These are phyloP conservation scores for Fusarium liriodendri DNA, from an alignment of 2,329 filamentous ascomycete species.

Conservation along the genomic window DNA sequence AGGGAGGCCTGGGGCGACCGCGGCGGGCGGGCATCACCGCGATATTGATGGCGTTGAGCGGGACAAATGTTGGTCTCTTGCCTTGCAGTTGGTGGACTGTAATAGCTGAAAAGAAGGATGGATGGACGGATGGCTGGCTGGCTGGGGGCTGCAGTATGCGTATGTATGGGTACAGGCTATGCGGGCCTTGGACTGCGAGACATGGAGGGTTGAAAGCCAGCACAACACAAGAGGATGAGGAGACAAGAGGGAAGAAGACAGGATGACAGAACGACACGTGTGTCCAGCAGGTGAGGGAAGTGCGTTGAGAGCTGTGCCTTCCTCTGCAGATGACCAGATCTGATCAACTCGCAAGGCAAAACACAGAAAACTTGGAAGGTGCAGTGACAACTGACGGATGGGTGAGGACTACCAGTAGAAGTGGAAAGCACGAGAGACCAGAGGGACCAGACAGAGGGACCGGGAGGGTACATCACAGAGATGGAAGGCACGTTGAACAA, in stretches of 20 bases:
- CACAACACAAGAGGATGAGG: not conserved
- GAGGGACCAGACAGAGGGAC: not conserved
- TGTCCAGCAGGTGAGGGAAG: not conserved
- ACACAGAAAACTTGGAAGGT: not conserved
- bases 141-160: not conserved
- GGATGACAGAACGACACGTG: not conserved
- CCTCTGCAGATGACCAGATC: not conserved
- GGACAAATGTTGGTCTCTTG: not conserved
- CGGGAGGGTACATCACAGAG: conserved; percentile 4
- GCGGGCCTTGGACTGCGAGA: conserved; percentile 5
- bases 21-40: conserved; percentile 16
- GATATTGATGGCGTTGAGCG: not conserved
- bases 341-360: not conserved
- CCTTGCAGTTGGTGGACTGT: conserved; percentile 1
- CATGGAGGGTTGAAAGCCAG: conserved; percentile 9
- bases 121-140: not conserved
- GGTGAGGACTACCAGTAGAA: not conserved
- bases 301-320: not conserved
- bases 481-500: conserved; percentile 10
- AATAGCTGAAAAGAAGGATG: not conserved
- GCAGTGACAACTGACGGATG: not conserved
- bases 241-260: conserved; percentile 1
- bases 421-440: conserved; percentile 4
- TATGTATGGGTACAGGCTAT: conserved; percentile 1
- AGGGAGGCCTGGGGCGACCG: conserved; percentile 3